These are phyloP conservation scores for Hemisphaericaspora xylofermentans DNA, from an alignment of 1,139 yeast species.

Conservation along the genomic window DNA sequence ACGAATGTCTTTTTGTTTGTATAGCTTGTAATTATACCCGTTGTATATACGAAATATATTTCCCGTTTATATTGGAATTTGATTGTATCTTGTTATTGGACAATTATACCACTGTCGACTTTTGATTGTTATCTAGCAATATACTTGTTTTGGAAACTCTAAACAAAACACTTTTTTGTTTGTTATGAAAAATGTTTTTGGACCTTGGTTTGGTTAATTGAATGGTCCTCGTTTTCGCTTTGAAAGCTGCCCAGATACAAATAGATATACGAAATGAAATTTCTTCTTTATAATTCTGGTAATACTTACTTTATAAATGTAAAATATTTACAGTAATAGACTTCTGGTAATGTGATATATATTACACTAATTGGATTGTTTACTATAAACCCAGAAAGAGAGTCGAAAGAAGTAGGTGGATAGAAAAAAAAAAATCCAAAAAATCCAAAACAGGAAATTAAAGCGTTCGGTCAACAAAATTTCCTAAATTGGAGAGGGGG, in stretches of 20 bases:
- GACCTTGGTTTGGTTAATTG: too few species aligned
- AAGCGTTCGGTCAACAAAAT: slow-evolving; percentile 5
- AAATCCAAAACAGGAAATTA: slow-evolving; percentile 6
- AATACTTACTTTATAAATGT: too few species aligned
- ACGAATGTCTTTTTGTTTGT: not conserved
- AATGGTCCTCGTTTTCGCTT: too few species aligned
- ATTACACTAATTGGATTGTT: not conserved
- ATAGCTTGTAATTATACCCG: not conserved
- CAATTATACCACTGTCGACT: not conserved
- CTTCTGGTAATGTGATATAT: too few species aligned
- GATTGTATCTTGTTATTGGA: not conserved
- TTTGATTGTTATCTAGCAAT: not conserved
- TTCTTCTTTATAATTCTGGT: too few species aligned
- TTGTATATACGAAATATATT: not conserved
- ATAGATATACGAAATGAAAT: too few species aligned
- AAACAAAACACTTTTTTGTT: not conserved
- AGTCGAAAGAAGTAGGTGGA: not conserved
- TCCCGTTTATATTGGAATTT: not conserved
- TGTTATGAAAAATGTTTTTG: not conserved
- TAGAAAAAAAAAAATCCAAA: slow-evolving; percentile 2
- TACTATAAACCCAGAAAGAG: not conserved
- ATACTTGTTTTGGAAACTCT: not conserved
- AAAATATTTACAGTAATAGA: too few species aligned
- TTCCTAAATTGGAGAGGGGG: not conserved
- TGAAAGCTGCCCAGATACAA: too few species aligned